Evolutionary conservation across 495 filamentous ascomycete genomes (phyloP).

Genomic region (Cercophora sp.): DNA sequence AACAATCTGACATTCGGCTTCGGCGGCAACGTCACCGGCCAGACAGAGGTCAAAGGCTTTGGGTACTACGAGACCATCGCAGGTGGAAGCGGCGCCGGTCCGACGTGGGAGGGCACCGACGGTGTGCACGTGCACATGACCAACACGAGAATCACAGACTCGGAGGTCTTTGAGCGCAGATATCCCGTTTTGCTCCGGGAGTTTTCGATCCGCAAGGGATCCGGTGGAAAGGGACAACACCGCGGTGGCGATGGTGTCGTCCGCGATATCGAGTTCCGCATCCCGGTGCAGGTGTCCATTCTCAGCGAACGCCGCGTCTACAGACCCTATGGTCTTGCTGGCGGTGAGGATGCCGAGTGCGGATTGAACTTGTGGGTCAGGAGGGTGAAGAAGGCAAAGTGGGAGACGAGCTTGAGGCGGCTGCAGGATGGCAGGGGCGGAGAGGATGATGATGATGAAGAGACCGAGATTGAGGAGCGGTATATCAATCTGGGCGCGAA

Average conservation of each 20-base stretch:
- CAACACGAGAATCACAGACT: slow-evolving; percentile 96
- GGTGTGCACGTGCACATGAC: slow-evolving; percentile 98
- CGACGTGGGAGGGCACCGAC: slow-evolving; percentile 80
- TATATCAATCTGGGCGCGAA: slow-evolving; percentile 85
- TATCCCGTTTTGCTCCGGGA: slow-evolving; percentile 85
- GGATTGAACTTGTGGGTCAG: slow-evolving; percentile 88
- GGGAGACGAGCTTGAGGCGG: slow-evolving; percentile 38
- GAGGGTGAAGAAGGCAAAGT: slow-evolving; percentile 51
- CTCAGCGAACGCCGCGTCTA: slow-evolving; percentile 83
- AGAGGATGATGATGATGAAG: slow-evolving; percentile 27
- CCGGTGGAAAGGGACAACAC: slow-evolving; percentile 71
- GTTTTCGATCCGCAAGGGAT: slow-evolving; percentile 69
- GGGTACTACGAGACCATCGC: slow-evolving; percentile 99
- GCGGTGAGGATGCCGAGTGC: slow-evolving; percentile 75
- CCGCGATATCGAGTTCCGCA: slow-evolving; percentile 90
- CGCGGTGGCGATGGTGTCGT: slow-evolving; percentile 86
- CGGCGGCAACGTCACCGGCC: slow-evolving; percentile 68
- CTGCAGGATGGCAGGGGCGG: slow-evolving; percentile 18
- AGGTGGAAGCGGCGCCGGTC: slow-evolving; percentile 83
- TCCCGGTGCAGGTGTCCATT: slow-evolving; percentile 84
- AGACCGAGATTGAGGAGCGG: slow-evolving; percentile 55
- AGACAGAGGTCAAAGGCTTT: slow-evolving; percentile 66
- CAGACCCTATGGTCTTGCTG: slow-evolving; percentile 81
- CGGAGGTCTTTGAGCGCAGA: slow-evolving; percentile 90
- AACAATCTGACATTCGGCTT: slow-evolving; percentile 88